Base-by-base conservation (phyloP, 2,329 filamentous ascomycete genomes). In the Zymoseptoria tritici region DNA sequence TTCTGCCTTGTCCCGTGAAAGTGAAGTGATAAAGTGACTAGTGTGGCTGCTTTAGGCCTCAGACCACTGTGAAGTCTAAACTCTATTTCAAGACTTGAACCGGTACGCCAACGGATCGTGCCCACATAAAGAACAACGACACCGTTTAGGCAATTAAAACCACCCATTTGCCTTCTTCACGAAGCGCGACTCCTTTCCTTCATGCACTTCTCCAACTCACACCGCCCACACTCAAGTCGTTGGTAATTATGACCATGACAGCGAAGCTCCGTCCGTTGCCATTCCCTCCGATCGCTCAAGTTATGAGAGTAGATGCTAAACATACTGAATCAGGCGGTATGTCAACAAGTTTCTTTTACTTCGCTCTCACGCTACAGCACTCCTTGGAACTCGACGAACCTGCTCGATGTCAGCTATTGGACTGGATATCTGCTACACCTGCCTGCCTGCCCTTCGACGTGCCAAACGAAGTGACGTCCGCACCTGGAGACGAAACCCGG, bases 381-480 rank as follows among this genome's bases (percentile, higher is more conserved):
- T 31, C 52, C 36, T 46, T 2, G 16, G 13, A 46, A 46, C 16
- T 2, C 13, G 7, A 46, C 36, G 36, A 4, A 46, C 36, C 13
- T 7, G 1, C 36, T n/a, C 16, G 16, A 3, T 16, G 26, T 29
- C 49, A 52, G 49, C 49, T 36, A 49, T 31, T 49, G 36, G 16
- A 16, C 16, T 46, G 36, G 36, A 42, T 6, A n/a, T 46, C 26
- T 29, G 26, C 26, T 29, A 29, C 26, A n/a, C 36, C 16, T 51
- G 55, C 53, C 52, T 8, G 13, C 55, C 55, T 57, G 55, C 55
- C 55, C 49, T 56, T n/a, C 36, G n/a, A 31, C 22, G 26, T 49
- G n/a, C 31, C 20, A 56, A 51, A 51, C 22, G 3, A 24, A 42
- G 22, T 55, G 36, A 29, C 29, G 55, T 46, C 13, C 16, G 36